Evolutionary conservation across 2,329 filamentous ascomycete species (phyloP).

Genomic region (Epichloe elymi): DNA sequence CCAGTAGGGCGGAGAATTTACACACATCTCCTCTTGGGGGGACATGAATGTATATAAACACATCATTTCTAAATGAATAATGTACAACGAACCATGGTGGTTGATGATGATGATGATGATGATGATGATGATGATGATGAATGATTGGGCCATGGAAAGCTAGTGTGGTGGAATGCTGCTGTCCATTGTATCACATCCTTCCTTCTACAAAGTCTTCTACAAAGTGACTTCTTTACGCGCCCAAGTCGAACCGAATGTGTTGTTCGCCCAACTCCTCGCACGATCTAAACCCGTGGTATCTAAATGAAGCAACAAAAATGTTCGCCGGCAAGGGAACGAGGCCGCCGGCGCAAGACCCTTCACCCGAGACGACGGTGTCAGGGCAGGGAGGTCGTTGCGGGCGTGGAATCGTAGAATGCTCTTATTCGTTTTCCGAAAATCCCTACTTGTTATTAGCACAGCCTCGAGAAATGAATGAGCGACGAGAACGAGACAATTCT

Average conservation of each 20-base stretch:
- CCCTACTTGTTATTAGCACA: slow-evolving; percentile 34
- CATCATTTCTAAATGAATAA: no score
- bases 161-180: no score
- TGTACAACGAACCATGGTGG: no score
- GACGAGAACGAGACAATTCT: no score
- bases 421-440: slow-evolving; percentile 67
- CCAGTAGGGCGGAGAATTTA: no score
- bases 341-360: not conserved
- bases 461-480: no score
- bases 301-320: not conserved
- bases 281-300: not conserved
- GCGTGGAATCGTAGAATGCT: slow-evolving; percentile 63
- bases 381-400: slow-evolving; percentile 53
- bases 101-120: no score
- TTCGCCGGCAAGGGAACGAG: not conserved
- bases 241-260: not conserved
- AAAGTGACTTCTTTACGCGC: not conserved
- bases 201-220: not conserved
- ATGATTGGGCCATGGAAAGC: no score
- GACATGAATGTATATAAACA: not conserved
- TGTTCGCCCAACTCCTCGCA: not conserved
- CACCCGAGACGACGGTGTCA: slow-evolving; percentile 18
- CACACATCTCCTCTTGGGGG: not conserved
- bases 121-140: no score
- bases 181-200: not conserved